These are phyloP conservation scores for Lenwebbia sp. DNA, from an alignment of 345 rosid genomes.

Conservation along the genomic window DNA sequence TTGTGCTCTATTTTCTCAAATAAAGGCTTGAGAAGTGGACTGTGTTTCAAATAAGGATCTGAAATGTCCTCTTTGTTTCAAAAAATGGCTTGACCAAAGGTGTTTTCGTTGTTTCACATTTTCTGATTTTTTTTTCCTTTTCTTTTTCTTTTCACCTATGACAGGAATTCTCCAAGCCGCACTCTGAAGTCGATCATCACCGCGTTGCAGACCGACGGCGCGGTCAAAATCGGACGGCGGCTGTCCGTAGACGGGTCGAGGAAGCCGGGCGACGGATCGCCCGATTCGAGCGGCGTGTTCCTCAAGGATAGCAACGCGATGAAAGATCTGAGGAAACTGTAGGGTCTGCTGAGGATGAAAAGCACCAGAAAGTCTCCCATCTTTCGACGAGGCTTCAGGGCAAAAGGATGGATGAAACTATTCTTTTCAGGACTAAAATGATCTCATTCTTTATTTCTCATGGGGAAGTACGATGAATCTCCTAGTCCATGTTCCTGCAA, in stretches of 20 bases:
- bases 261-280: background rate
- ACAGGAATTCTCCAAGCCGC: constrained; percentile 35
- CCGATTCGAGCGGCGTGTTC: background rate
- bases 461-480: background rate
- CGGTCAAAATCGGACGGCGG: constrained; percentile 1
- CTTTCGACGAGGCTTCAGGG: background rate
- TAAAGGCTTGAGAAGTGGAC: no score
- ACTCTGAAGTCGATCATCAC: constrained; percentile 32
- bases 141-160: background rate
- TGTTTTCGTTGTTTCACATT: no score
- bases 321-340: constrained; percentile 19
- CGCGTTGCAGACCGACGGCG: constrained; percentile 20
- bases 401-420: background rate
- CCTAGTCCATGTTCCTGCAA: background rate
- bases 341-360: constrained; percentile 15
- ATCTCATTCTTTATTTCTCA: background rate
- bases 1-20: no score
- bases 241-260: background rate
- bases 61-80: no score
- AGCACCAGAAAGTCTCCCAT: constrained; percentile 3
- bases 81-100: no score
- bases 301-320: background rate
- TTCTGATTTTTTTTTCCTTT: no score
- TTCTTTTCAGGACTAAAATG: background rate
- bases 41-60: no score